Percentiles rank a stretch among this genome's conserved stretches.
Conservation (phyloP, 345 rosid genomes). For the Dovyalis caffra region DNA sequence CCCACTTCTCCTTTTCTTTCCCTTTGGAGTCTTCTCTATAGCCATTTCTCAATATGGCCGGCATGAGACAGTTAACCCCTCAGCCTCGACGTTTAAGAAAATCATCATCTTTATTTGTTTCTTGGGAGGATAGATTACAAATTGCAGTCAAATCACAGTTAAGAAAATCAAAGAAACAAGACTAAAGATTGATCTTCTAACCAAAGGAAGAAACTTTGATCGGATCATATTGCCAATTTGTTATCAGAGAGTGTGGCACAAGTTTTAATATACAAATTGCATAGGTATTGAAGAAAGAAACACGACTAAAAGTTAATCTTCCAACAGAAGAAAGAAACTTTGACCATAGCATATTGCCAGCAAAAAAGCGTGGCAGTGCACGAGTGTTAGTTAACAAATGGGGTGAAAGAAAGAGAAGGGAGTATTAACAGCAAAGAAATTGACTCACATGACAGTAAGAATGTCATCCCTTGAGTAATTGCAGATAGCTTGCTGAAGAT, state of each 20-base stretch:
- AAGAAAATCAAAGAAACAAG: background rate
- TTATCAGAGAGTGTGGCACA: background rate
- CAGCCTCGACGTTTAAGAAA: background rate
- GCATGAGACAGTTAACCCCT: background rate
- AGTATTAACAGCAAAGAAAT: background rate
- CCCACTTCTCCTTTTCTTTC: background rate
- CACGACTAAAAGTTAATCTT: background rate
- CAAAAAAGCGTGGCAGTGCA: background rate
- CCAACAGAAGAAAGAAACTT: background rate
- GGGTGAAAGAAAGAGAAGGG: background rate
- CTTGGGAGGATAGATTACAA: background rate
- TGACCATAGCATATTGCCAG: background rate
- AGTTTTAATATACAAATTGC: background rate
- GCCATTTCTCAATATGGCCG: background rate
- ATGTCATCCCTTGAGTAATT: constrained; percentile 64
- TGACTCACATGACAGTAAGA: constrained; percentile 75
- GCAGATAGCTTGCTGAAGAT: constrained; percentile 68
- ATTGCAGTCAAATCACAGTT: background rate
- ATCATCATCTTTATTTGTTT: background rate
- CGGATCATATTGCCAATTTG: background rate
- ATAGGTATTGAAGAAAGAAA: background rate
- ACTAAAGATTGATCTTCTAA: background rate
- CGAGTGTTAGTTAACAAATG: background rate
- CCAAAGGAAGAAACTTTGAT: background rate
- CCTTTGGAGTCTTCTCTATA: background rate